These are phyloP conservation scores for Plasmodium malariae DNA, from an alignment of 169 alveolate species.

Conservation along the genomic window DNA sequence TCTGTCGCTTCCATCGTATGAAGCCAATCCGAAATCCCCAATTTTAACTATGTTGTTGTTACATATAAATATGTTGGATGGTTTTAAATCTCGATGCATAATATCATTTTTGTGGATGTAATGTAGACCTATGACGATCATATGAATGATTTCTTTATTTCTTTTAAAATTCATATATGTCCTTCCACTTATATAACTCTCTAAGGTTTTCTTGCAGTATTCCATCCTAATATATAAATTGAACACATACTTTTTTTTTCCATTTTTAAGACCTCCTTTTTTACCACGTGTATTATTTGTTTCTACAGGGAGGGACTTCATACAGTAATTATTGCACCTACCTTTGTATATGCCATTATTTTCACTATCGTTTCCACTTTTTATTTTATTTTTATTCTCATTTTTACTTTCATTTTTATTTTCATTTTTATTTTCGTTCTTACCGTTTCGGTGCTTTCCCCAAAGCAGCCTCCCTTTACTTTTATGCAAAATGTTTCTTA, in stretches of 20 bases:
- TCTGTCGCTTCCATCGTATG: too few species aligned
- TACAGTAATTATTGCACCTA: not conserved
- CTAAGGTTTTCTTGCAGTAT: conserved; percentile 43
- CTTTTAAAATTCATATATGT: conserved; percentile 29
- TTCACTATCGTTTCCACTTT: not conserved
- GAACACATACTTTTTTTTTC: conserved; percentile 15
- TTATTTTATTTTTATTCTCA: not conserved
- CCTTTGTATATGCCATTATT: not conserved
- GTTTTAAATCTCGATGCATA: conserved; percentile 67
- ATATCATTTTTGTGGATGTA: conserved; percentile 51
- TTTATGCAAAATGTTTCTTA: not conserved
- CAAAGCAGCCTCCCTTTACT: not conserved
- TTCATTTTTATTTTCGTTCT: too few species aligned
- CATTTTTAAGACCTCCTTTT: not conserved
- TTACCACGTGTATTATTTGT: not conserved
- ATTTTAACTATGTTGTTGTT: conserved; percentile 45
- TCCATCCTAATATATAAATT: conserved; percentile 65
- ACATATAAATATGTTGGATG: conserved; percentile 52
- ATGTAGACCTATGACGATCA: conserved; percentile 50
- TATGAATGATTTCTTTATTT: conserved; percentile 42
- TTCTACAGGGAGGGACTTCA: not conserved
- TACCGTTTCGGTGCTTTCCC: too few species aligned
- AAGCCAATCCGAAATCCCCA: conserved; percentile 68
- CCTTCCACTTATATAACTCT: conserved; percentile 45
- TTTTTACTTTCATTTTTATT: too few species aligned